Percentiles rank a stretch among this genome's conserved stretches.
phyloP scores from a whole-genome alignment of 306 rosid species.

The Trichosanthes truncata region DNA sequence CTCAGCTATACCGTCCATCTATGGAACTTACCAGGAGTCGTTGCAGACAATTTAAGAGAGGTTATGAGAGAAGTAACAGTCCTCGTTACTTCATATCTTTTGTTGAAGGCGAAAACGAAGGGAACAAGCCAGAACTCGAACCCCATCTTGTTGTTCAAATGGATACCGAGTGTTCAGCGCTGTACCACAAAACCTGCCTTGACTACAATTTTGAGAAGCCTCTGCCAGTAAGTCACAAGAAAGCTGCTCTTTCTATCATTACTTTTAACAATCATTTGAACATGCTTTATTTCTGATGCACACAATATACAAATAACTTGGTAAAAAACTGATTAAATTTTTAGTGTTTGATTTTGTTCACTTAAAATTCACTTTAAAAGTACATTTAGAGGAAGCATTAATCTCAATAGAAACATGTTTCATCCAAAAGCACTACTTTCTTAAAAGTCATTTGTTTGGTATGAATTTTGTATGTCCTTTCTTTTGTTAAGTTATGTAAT shows the following conservation, averaged over 20 bases:
- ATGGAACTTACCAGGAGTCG: slow-evolving; percentile 45
- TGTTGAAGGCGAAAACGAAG: slow-evolving; percentile 29
- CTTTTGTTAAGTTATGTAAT: neutral
- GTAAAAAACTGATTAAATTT: neutral
- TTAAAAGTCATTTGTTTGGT: neutral
- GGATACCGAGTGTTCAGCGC: slow-evolving; percentile 81
- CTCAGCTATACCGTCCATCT: slow-evolving; percentile 55
- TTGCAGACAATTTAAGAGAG: slow-evolving; percentile 66
- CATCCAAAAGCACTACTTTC: neutral
- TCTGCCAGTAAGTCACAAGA: slow-evolving; percentile 38
- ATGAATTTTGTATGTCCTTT: neutral
- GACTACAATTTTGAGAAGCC: slow-evolving; percentile 75
- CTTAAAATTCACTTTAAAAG: neutral
- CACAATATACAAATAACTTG: neutral
- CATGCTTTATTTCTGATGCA: neutral
- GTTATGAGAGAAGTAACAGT: slow-evolving; percentile 49
- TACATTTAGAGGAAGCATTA: neutral
- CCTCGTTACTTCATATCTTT: slow-evolving; percentile 68
- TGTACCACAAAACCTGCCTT: slow-evolving; percentile 70
- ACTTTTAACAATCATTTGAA: neutral
- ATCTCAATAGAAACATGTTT: neutral
- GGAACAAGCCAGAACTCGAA: slow-evolving; percentile 28
- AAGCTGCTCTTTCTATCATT: neutral
- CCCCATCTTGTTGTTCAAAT: slow-evolving; percentile 68
- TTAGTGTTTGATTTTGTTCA: neutral